Base-by-base conservation (phyloP, 108 stramenopile genomes). In the Pseudonitzschia multistriata region DNA sequence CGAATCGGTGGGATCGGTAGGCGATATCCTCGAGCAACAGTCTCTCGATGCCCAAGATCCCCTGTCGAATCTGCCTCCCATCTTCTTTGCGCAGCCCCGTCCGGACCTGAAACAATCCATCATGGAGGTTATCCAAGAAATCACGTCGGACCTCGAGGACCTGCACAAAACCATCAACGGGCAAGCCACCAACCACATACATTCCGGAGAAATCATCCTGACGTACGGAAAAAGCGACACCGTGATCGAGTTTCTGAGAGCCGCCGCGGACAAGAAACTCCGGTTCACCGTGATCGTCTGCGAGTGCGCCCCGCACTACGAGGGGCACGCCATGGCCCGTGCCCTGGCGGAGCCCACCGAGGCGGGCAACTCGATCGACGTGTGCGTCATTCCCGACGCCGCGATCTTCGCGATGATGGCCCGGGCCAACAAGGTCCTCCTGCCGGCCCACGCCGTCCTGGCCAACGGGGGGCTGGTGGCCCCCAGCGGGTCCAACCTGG, bases 381-480 rank as follows among this genome's bases (percentile, higher is more conserved):
- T 71, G 24, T 68, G 67, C 57, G 70, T 82, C 49, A 81, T 83
- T 66, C 79, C 74, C 31, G 85, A 86, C 59, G 75, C 85, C 3
- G 85, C 85, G n/a, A 68, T 81, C 15, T 80, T 80, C 68, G 81
- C 76, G 28, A 77, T 86, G 55, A 86, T 86, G 97, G 93, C 96
- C 2, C 86, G 97, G 0, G 95, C 97, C 47, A 97, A 97, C 83
- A 96, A 96, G 77, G 96, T 99, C 11, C 63, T 99, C 36, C 49
- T 99, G 33, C 88, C 95, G 2, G 92, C 96, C 0, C 96, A 96
- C 75, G 98, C 98, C 27, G 94, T 99, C 24, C 81, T 98, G 77
- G 98, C 98, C 10, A 97, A 99, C 75, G 98, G 98, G 1, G 97
- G 98, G 14, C 79, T 97, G 15, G 85, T 99, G 66, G 94, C 96